Base-by-base conservation (phyloP, 495 filamentous ascomycete species). In the Neurospora sublineolata region DNA sequence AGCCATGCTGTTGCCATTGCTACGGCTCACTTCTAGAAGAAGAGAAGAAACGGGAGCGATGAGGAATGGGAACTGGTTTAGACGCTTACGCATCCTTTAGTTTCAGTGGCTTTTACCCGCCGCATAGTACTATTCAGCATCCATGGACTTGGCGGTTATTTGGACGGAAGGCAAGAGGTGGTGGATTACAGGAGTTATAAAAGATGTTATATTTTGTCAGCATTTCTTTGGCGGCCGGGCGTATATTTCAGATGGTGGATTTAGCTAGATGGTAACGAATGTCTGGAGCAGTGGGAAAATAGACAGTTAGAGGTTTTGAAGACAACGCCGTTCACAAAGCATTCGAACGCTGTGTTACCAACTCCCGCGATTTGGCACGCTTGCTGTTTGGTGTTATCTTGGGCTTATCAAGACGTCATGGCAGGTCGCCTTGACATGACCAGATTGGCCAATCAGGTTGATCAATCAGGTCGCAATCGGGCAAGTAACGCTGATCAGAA, bases 1-100 rank as follows among this genome's bases (percentile, higher is more conserved):
- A 87, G 85, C 39, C 94, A 98, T 80, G 93, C 94, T 68, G 92
- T 97, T 73, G 95, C 95, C 39, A 90, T 99, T 77, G 95, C 96
- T 37, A 77, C 77, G 33, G 79, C 79, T 37, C 79, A 80, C 69
- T 46, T 80, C n/a, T 80, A 67, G 76, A 27, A 42, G 16, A 20
- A 39, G 42, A 18, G 58, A 67, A 23, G 8, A 37, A 12, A 68
- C 12, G 20, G 20, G 11, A 60, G 52, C 52, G 52, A 60, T 18
- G 52, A 33, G 52, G 27, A 8, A 18, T 60, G 52, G 52, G 52
- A 60, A 9, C 52, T 60, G 52, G 12, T 60, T 7, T 60, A 60
- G 27, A 27, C 5, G 11, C 52, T 33, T 60, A 60, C 12, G 12
- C 12, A 60, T 60, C 52, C 14, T 60, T 16, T 60, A 8, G 23